phyloP scores from a whole-genome alignment of 1,139 yeast species.

The Diutina sp. region DNA sequence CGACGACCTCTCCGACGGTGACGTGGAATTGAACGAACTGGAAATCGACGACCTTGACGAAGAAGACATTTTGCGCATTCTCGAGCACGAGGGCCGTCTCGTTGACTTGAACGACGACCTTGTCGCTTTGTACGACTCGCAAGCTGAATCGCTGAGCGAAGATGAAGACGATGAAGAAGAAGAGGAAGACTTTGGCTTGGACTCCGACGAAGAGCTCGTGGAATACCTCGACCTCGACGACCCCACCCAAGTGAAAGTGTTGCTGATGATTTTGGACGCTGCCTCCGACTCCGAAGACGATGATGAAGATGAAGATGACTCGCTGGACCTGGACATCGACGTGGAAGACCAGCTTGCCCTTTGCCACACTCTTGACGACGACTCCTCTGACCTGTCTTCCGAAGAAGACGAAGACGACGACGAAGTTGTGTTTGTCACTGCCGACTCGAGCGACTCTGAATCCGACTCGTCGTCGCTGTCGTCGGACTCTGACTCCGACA shows the following conservation, averaged over 20 bases:
- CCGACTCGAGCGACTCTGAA: background rate
- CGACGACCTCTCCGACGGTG: conserved; percentile 5
- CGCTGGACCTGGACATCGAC: background rate
- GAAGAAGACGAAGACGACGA: background rate
- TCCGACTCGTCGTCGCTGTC: background rate
- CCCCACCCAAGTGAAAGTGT: conserved; percentile 22
- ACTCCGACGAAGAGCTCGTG: conserved; percentile 13
- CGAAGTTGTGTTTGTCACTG: background rate
- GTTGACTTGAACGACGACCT: conserved; percentile 29
- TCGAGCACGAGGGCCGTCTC: conserved; percentile 24
- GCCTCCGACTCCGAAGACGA: conserved; percentile 12
- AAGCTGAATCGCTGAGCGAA: background rate
- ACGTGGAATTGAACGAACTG: conserved; percentile 9
- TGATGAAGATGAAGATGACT: background rate
- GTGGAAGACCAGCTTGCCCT: background rate
- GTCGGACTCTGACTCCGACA: conserved; percentile 12
- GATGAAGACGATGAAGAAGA: background rate
- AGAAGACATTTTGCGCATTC: conserved; percentile 19
- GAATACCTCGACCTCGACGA: conserved; percentile 19
- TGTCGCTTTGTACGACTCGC: conserved; percentile 22
- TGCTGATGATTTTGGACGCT: conserved; percentile 17
- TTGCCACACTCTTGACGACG: background rate
- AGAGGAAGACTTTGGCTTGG: conserved; percentile 7
- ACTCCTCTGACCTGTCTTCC: background rate
- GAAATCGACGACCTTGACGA: conserved; percentile 29